A percentile compares a stretch with the other conserved stretches of the same genome.
Conservation (phyloP, 1,139 yeast species). For the Geotrichum bryndzae region DNA sequence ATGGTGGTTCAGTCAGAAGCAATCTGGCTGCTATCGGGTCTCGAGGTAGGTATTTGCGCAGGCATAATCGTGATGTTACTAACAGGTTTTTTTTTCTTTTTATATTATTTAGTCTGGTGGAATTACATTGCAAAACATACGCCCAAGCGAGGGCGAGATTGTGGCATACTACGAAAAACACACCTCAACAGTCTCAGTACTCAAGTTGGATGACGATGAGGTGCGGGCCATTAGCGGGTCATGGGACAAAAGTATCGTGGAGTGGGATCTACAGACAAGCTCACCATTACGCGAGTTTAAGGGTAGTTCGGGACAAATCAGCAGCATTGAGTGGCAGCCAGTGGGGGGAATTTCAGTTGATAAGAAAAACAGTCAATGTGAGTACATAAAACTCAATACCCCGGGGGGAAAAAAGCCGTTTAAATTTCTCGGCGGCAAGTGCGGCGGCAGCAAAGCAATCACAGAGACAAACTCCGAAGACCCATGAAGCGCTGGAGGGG, state of each 20-base stretch:
- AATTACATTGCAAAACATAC: constrained; percentile 71
- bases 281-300: constrained; percentile 42
- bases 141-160: constrained; percentile 77
- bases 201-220: constrained; percentile 58
- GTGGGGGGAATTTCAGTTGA: constrained; percentile 45
- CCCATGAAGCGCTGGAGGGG: background rate
- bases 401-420: constrained; percentile 10
- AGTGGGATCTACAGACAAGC: constrained; percentile 87
- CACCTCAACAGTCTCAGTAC: constrained; percentile 65
- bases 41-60: constrained; percentile 37
- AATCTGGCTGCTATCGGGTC: constrained; percentile 79
- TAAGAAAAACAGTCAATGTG: background rate
- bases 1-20: constrained; percentile 79
- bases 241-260: constrained; percentile 67
- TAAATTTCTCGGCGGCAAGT: background rate
- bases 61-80: background rate
- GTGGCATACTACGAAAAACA: constrained; percentile 74
- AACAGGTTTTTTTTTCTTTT: background rate
- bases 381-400: constrained; percentile 24
- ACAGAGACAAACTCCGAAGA: background rate
- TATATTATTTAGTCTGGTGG: constrained; percentile 50
- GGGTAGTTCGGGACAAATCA: constrained; percentile 66
- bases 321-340: constrained; percentile 76
- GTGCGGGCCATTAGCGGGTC: constrained; percentile 70
- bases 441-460: constrained; percentile 2